phyloP scores from a whole-genome alignment of 2,329 filamentous ascomycete genomes.

The Pleochaeta shiraiana region DNA sequence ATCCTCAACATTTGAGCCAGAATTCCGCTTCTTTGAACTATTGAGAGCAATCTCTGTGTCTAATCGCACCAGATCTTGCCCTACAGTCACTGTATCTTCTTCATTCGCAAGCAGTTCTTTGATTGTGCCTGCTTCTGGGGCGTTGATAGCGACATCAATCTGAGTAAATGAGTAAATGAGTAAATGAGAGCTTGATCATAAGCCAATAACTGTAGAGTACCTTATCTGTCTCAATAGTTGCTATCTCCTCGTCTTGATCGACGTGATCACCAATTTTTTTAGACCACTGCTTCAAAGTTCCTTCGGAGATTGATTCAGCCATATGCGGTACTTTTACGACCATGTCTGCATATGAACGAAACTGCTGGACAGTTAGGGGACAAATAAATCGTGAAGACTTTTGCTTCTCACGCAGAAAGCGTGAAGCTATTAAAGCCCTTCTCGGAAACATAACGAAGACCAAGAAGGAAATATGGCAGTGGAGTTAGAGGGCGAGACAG shows the following conservation, averaged over 20 bases:
- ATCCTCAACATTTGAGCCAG: conserved; percentile 30
- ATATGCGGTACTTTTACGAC: conserved; percentile 90
- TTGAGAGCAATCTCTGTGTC: conserved; percentile 50
- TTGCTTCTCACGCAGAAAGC: conserved; percentile 15
- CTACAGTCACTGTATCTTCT: conserved; percentile 87
- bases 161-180: conserved; percentile 20
- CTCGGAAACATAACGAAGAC: conserved; percentile 17
- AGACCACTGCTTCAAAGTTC: conserved; percentile 85
- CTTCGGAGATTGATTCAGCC: conserved; percentile 97
- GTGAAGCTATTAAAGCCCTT: conserved; percentile 17
- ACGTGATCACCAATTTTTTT: conserved; percentile 88
- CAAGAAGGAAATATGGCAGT: too few species aligned
- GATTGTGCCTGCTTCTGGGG: conserved; percentile 72
- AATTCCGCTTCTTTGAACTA: conserved; percentile 29
- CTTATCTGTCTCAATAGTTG: conserved; percentile 98
- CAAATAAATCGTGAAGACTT: conserved; percentile 21
- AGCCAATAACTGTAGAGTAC: too few species aligned
- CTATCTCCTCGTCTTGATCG: conserved; percentile 91
- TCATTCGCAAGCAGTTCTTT: conserved; percentile 82
- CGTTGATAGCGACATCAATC: conserved; percentile 96
- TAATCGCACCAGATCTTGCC: conserved; percentile 72
- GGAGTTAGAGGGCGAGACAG: too few species aligned
- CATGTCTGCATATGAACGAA: conserved; percentile 50
- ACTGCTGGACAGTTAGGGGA: conserved; percentile 27
- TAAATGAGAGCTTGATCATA: too few species aligned